A percentile compares a stretch with the other conserved stretches of the same genome.
These are phyloP conservation scores for Tarenaya hassleriana DNA, from an alignment of 345 rosid genomes.

Conservation along the genomic window DNA sequence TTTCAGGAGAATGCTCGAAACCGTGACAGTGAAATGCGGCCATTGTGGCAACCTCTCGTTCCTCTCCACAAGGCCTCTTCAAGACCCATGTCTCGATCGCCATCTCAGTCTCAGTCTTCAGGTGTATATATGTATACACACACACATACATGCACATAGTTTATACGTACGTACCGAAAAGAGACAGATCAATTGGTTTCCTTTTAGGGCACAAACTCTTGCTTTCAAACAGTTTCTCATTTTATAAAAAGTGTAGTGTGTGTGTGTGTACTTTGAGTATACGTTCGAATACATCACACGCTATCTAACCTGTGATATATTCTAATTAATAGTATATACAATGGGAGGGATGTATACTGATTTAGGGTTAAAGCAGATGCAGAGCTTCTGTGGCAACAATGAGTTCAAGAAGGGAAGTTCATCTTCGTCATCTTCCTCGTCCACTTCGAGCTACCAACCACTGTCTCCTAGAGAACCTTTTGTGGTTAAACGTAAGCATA, in stretches of 20 bases:
- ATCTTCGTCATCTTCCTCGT: conserved; percentile 64
- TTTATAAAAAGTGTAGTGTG: too few species aligned
- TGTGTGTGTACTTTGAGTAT: too few species aligned
- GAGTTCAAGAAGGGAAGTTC: conserved; percentile 59
- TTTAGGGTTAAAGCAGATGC: conserved; percentile 56
- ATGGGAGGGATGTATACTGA: too few species aligned
- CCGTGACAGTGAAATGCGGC: conserved; percentile 96
- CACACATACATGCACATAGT: too few species aligned
- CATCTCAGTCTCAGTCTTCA: conserved; percentile 57
- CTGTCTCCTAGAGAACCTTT: conserved; percentile 75
- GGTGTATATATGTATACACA: conserved; percentile 36
- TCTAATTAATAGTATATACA: too few species aligned
- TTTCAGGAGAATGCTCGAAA: conserved; percentile 75
- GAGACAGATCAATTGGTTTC: too few species aligned
- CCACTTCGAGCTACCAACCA: conserved; percentile 63
- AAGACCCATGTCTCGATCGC: conserved; percentile 61
- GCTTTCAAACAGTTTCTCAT: too few species aligned
- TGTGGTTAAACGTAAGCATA: conserved; percentile 72
- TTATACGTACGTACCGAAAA: too few species aligned
- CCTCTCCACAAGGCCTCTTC: conserved; percentile 83
- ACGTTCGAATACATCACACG: too few species aligned
- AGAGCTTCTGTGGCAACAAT: conserved; percentile 44
- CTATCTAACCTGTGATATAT: too few species aligned
- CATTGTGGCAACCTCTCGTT: conserved; percentile 93
- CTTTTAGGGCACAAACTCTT: too few species aligned